phyloP scores from a whole-genome alignment of 1,139 yeast species.

The Lodderomyces jiufengensis region DNA sequence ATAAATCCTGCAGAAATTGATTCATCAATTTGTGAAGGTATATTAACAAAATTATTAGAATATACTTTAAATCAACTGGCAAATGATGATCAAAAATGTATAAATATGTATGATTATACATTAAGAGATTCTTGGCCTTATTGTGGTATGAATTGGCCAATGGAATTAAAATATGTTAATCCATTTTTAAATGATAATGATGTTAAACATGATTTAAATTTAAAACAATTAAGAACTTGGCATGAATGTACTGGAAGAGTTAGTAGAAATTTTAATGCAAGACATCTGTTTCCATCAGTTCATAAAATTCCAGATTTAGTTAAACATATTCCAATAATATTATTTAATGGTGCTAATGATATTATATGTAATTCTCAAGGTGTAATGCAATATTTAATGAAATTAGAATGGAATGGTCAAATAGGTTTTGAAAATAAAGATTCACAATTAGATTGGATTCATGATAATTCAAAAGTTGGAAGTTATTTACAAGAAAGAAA shows the following conservation, averaged over 20 bases:
- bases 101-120: conserved; percentile 80
- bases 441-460: conserved; percentile 47
- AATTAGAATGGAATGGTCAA: conserved; percentile 65
- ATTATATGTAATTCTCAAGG: conserved; percentile 84
- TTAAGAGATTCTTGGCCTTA: conserved; percentile 71
- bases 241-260: conserved; percentile 70
- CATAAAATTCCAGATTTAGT: conserved; percentile 63
- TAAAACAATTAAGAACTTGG: conserved; percentile 54
- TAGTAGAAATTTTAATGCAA: conserved; percentile 47
- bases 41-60: conserved; percentile 39
- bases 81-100: conserved; percentile 46
- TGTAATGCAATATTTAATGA: conserved; percentile 59
- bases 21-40: conserved; percentile 45
- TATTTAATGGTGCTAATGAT: conserved; percentile 88
- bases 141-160: conserved; percentile 97
- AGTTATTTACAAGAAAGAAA: conserved; percentile 57
- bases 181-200: conserved; percentile 56
- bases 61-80: conserved; percentile 29
- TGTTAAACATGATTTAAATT: conserved; percentile 59
- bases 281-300: conserved; percentile 57
- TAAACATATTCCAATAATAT: conserved; percentile 56
- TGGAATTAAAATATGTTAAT: conserved; percentile 54
- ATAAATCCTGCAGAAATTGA: conserved; percentile 25
- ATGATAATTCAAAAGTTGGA: conserved; percentile 49
- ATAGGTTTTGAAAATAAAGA: conserved; percentile 50